phyloP scores from a whole-genome alignment of 208 protist species.

The Leishmania lainsoni region DNA sequence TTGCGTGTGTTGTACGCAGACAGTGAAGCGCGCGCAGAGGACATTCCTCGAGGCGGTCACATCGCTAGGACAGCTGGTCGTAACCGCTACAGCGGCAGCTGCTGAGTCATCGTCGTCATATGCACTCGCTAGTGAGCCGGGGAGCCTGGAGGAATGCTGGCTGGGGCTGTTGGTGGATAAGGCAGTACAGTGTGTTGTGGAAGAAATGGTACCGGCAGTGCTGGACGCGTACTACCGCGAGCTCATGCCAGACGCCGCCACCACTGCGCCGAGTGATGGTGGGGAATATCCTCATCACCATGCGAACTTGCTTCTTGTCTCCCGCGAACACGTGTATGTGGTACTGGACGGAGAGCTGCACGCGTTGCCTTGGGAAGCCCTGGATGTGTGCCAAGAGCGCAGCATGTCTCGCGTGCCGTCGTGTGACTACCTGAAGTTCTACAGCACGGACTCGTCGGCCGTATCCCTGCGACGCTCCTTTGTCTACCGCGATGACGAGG shows the following conservation, averaged over 20 bases:
- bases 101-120: neutral
- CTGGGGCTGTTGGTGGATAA: conserved; percentile 28
- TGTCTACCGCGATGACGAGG: conserved; percentile 36
- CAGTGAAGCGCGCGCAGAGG: conserved; percentile 5
- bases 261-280: neutral
- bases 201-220: conserved; percentile 15
- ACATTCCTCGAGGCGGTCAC: conserved; percentile 15
- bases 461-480: conserved; percentile 23
- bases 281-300: conserved; percentile 19
- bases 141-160: conserved; percentile 14
- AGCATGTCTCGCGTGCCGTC: conserved; percentile 58
- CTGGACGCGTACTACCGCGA: conserved; percentile 19
- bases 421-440: conserved; percentile 12
- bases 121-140: neutral
- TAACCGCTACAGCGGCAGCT: neutral
- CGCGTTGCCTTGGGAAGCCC: conserved; percentile 62
- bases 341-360: conserved; percentile 56
- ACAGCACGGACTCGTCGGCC: neutral
- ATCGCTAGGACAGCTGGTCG: conserved; percentile 13
- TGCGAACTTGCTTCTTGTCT: conserved; percentile 45
- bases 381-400: conserved; percentile 43
- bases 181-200: conserved; percentile 9
- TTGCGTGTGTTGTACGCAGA: conserved; percentile 2
- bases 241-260: neutral
- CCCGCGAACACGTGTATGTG: conserved; percentile 68